Conservation (phyloP, 768 basidiomycete genomes). For the Mycena epipterygia region DNA sequence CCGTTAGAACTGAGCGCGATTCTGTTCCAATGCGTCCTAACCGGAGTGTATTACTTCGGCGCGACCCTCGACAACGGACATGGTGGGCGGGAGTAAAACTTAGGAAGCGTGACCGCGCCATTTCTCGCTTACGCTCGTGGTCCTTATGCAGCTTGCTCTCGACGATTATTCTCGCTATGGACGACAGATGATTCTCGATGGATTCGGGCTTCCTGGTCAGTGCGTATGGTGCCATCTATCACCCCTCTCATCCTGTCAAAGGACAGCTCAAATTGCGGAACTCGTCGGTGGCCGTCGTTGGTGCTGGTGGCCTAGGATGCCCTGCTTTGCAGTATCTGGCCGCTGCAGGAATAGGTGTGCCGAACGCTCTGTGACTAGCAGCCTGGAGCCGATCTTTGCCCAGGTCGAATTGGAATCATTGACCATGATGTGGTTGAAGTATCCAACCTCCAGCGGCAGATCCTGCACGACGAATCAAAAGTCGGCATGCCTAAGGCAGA, state of each 20-base stretch:
- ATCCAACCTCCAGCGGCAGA: conserved; percentile 93
- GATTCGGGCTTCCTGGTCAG: conserved; percentile 87
- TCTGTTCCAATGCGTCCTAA: conserved; percentile 31
- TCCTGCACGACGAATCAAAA: conserved; percentile 84
- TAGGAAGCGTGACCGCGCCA: conserved; percentile 39
- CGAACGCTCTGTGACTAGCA: neutral
- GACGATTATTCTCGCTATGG: conserved; percentile 93
- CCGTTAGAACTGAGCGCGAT: conserved; percentile 29
- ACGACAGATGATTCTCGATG: conserved; percentile 94
- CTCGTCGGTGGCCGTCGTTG: conserved; percentile 87
- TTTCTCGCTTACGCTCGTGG: neutral
- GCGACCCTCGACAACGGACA: conserved; percentile 39
- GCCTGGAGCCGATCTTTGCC: conserved; percentile 22
- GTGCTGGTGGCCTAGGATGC: conserved; percentile 97
- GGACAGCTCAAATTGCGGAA: conserved; percentile 87
- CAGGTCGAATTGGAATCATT: conserved; percentile 87
- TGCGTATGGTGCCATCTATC: neutral
- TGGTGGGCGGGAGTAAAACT: neutral
- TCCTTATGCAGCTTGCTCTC: conserved; percentile 53
- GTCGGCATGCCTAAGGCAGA: conserved; percentile 86
- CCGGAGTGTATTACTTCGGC: conserved; percentile 56
- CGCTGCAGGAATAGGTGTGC: conserved; percentile 90
- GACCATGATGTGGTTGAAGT: conserved; percentile 91
- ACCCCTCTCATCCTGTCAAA: conserved; percentile 44
- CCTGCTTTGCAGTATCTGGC: conserved; percentile 95